Evolutionary conservation across 2,329 filamentous ascomycete species (phyloP), one percentile per base, ranked within the genome.

Genomic region (Stagonosporopsis vannaccii): DNA sequence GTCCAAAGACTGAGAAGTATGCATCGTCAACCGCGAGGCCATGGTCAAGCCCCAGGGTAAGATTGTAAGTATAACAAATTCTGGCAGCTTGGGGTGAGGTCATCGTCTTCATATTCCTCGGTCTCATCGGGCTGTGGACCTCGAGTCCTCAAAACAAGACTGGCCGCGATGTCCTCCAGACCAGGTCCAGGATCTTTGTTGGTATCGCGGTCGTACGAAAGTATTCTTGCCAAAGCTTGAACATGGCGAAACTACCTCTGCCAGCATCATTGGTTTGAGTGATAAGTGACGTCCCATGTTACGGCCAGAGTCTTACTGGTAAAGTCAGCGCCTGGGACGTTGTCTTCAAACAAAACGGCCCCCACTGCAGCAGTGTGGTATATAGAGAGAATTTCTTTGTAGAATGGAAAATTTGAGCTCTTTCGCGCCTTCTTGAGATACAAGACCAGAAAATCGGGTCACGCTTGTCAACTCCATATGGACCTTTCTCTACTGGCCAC

Each of bases 151-250:
- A 80, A 70, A 0, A 81, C 75, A 2, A 76, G 66, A n/a, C 77
- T 79, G 1, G 80, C 75, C 1, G 75, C 72, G 6, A 79, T 51
- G 51, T 82, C 79, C 0, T 81, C 75, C 78, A 82, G 5, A 82
- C 71, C 0, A 80, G 65, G 58, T 81, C 78, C 11, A 80, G 62
- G 8, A 81, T 80, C 11, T 67, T 61, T 0, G 70, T 68, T 1
- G 75, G 71, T 0, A 59, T 64, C 0, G 51, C 51, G 0, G 74
- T 55, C 1, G 63, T 67, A 0, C 42, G 28, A 1, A 75, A 74
- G 1, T 79, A 65, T 2, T 74, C 55, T 56, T 78, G 75, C 79
- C 80, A 82, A 40, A 71, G 69, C 6, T 56, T 58, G 47, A 71
- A 80, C 63, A 82, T 71, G 7, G 78, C 75, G 45, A 81, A 72